Evolutionary conservation across 495 filamentous ascomycete species (phyloP), one percentile per base, ranked within the genome.

Genomic region (Stereocaulon alpinum): DNA sequence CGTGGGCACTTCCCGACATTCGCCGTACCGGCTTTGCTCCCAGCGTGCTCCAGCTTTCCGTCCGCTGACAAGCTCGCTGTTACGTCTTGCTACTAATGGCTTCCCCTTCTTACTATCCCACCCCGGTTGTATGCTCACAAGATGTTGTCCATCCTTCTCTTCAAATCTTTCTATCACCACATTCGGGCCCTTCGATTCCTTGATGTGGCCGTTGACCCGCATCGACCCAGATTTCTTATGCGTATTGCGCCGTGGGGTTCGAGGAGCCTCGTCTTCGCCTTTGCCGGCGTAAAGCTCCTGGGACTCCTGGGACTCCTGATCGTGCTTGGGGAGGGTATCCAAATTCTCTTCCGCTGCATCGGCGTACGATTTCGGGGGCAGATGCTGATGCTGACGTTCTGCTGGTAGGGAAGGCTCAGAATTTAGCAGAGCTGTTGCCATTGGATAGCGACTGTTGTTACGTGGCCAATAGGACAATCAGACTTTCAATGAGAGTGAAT

Each of bases 281-380:
- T 65, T 24, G 15, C 65, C 60, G 43, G 57, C 43, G 22, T 56
- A 67, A 41, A 64, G 61, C 30, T 47, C 59, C 4, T 59, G 55
- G 18, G 22, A 29, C 12, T 24, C 15, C 4, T 59, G 55, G 18
- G 22, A 29, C 12, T 24, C 15, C 4, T 54, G 43, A 0, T 55
- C 43, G 9, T 47, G 37, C 18, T 43, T 20, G 4, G 56, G n/a
- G 2, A 22, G 12, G 4, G 24, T 24, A 14, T 60, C 44, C 15
- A 37, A 4, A 42, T 55, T 47, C 18, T 70, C 65, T 58, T 62
- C 66, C 18, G 64, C 61, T 17, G 68, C 71, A 56, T 62, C 67
- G 43, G 56, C 67, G 52, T 68, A 69, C 22, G 67, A 65, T 55
- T 72, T 72, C 27, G 67, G 68, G 20, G 64, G 56, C 32, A 68